These are phyloP conservation scores for Paraleonurus japonicus DNA, from an alignment of 257 asterid genomes.

Conservation along the genomic window DNA sequence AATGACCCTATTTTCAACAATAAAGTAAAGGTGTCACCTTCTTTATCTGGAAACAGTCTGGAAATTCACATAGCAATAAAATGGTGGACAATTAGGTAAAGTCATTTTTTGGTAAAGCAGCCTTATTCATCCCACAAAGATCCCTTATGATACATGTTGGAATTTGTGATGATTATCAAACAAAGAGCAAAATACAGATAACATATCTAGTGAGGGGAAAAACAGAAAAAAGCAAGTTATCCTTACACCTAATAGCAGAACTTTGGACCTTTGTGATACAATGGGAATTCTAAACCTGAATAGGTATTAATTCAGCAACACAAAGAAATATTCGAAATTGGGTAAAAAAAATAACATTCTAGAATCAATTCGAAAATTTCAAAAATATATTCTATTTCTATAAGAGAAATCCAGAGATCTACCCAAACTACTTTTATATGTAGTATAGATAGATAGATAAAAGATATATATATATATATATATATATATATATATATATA, in stretches of 20 bases:
- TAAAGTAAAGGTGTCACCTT: background rate
- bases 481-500: too few relatives aligned
- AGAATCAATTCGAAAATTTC: background rate
- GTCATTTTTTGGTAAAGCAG: background rate
- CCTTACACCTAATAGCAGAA: background rate
- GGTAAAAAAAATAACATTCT: background rate
- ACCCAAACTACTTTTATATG: too few relatives aligned
- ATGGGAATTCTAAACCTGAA: background rate
- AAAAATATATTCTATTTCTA: background rate
- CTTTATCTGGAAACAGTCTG: background rate
- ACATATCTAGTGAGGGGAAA: too few relatives aligned
- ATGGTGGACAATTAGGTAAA: background rate
- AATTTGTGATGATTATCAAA: too few relatives aligned
- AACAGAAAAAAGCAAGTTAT: background rate
- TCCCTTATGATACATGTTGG: background rate
- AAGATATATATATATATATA: too few relatives aligned
- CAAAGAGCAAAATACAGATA: too few relatives aligned
- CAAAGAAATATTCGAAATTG: background rate
- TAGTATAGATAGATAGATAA: too few relatives aligned
- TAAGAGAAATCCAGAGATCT: background rate
- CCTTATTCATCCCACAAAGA: background rate
- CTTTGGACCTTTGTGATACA: background rate
- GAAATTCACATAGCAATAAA: background rate
- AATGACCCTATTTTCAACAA: background rate
- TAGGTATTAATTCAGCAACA: background rate